Percentiles rank a stretch among this genome's conserved stretches.
Evolutionary conservation across 805 yeast species (phyloP).

Genomic region (Kluyveromyces wickerhamii): DNA sequence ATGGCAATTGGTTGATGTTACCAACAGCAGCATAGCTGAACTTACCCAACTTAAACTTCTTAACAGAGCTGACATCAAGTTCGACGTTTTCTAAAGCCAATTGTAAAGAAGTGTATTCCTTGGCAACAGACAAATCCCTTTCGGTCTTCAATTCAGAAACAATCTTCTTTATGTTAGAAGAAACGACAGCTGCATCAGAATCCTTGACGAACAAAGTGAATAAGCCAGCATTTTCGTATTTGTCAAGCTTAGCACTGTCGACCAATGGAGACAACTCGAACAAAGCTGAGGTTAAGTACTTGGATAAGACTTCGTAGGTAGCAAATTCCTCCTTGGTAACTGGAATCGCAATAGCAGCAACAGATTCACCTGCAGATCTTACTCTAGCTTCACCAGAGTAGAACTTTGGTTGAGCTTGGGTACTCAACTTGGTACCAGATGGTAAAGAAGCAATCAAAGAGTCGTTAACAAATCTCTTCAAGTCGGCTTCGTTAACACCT

Average conservation of each 20-base stretch:
- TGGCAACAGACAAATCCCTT: conserved; percentile 50
- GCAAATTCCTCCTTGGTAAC: conserved; percentile 55
- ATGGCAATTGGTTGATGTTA: conserved; percentile 78
- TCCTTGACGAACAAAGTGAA: conserved; percentile 65
- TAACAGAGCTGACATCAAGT: conserved; percentile 33
- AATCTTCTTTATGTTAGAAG: conserved; percentile 53
- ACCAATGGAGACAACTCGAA: conserved; percentile 45
- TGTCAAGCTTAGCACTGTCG: conserved; percentile 44
- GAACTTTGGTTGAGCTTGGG: conserved; percentile 33
- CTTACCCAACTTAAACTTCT: conserved; percentile 44
- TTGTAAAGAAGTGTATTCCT: conserved; percentile 42
- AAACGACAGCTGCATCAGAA: conserved; percentile 47
- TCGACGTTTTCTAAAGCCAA: conserved; percentile 35
- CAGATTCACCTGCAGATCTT: conserved; percentile 55
- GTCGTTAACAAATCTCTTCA: conserved; percentile 56
- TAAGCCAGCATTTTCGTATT: conserved; percentile 74
- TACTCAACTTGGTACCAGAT: conserved; percentile 44
- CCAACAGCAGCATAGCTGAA: conserved; percentile 88
- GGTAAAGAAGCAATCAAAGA: conserved; percentile 55
- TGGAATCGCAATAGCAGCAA: conserved; percentile 79
- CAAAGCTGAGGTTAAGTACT: conserved; percentile 55
- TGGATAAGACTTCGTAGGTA: conserved; percentile 60
- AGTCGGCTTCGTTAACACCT: conserved; percentile 67
- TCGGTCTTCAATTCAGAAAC: conserved; percentile 46
- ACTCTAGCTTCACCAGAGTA: conserved; percentile 64